Evolutionary conservation across 805 yeast genomes (phyloP).

Genomic region (Hanseniaspora clermontiae): DNA sequence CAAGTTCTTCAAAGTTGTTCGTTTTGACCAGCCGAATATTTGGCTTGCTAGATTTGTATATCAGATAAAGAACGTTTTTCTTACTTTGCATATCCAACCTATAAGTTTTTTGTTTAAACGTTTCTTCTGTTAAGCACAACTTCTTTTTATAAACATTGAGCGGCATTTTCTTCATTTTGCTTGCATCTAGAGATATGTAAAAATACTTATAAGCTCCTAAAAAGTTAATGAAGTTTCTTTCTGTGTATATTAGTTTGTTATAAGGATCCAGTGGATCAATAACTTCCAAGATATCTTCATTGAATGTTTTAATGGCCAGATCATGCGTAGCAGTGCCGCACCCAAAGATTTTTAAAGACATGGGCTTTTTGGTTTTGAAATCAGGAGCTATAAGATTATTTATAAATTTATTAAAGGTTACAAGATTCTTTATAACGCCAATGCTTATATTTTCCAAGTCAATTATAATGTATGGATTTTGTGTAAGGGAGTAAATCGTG

Average conservation of each 20-base stretch:
- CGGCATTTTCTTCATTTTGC: background rate
- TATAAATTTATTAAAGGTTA: background rate
- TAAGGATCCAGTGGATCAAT: conserved; percentile 3
- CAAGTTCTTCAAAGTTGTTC: background rate
- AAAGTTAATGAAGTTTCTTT: background rate
- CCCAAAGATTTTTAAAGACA: background rate
- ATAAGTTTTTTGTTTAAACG: background rate
- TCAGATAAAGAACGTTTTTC: background rate
- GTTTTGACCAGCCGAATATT: background rate
- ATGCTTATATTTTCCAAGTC: background rate
- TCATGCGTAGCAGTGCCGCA: conserved; percentile 7
- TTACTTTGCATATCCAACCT: background rate
- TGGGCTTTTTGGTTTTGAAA: background rate
- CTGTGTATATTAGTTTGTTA: background rate
- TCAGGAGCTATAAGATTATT: background rate
- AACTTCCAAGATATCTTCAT: background rate
- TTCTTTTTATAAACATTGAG: background rate
- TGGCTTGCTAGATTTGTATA: background rate
- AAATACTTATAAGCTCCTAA: background rate
- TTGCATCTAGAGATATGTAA: background rate
- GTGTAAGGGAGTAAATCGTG: background rate
- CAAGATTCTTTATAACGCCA: background rate
- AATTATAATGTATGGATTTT: conserved; percentile 1
- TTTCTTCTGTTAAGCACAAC: background rate
- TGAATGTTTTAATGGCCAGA: background rate